A percentile compares a stretch with the other conserved stretches of the same genome.
These are phyloP conservation scores for Viola odorata DNA, from an alignment of 345 rosid genomes.

Conservation along the genomic window DNA sequence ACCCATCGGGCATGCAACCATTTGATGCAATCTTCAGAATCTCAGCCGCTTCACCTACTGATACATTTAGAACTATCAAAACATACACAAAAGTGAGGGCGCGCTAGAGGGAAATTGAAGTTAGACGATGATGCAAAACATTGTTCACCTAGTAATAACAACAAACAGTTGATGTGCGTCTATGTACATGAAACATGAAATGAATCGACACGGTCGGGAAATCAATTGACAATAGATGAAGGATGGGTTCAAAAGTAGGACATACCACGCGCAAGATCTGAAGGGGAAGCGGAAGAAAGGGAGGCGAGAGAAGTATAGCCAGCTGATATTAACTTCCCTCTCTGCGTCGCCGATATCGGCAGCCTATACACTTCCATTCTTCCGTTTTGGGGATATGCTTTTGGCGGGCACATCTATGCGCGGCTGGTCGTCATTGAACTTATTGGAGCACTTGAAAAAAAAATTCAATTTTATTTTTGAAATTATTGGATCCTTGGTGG, in stretches of 20 bases:
- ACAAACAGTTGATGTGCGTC: slow-evolving; percentile 24
- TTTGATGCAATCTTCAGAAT: slow-evolving; percentile 43
- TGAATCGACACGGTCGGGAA: not conserved
- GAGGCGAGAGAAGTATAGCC: slow-evolving; percentile 58
- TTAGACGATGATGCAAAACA: not conserved
- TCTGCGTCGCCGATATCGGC: slow-evolving; percentile 58
- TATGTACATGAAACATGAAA: not conserved
- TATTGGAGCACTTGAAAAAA: no score
- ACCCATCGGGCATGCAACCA: slow-evolving; percentile 11
- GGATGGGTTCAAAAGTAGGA: not conserved
- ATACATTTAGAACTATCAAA: slow-evolving; percentile 41
- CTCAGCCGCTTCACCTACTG: slow-evolving; percentile 55
- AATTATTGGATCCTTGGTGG: no score
- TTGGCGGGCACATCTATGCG: no score
- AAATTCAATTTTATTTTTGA: no score
- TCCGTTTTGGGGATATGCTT: no score
- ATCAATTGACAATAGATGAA: not conserved
- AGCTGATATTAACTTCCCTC: slow-evolving; percentile 62
- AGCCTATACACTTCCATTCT: slow-evolving; percentile 55
- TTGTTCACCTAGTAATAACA: slow-evolving; percentile 11
- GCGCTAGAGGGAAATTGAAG: no score
- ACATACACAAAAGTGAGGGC: not conserved
- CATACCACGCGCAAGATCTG: slow-evolving; percentile 59
- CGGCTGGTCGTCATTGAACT: no score
- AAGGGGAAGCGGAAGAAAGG: slow-evolving; percentile 47